Evolutionary conservation across 108 stramenopile species (phyloP).

Genomic region (Nitzschia palea): DNA sequence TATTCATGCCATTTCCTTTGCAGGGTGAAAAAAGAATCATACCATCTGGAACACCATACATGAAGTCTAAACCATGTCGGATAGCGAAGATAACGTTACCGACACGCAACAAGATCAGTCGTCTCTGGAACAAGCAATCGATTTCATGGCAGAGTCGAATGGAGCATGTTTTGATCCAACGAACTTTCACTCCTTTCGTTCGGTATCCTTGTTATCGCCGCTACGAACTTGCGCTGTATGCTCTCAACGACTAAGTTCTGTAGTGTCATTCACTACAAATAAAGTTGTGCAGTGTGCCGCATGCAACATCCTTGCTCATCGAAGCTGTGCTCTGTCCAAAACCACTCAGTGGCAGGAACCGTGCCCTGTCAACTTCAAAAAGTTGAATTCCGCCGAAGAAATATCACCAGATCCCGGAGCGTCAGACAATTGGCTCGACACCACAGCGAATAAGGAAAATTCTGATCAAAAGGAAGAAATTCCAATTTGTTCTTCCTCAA

Average conservation of each 20-base stretch:
- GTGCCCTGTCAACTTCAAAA: slow-evolving; percentile 31
- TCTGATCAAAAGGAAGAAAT: no score
- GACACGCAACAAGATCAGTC: not conserved
- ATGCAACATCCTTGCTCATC: slow-evolving; percentile 73
- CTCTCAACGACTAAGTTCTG: slow-evolving; percentile 33
- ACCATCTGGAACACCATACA: no score
- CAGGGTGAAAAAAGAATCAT: no score
- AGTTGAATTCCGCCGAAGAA: not conserved
- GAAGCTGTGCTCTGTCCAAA: slow-evolving; percentile 59
- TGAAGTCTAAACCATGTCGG: no score
- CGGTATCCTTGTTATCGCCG: slow-evolving; percentile 47
- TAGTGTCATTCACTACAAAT: slow-evolving; percentile 1
- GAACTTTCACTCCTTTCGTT: slow-evolving; percentile 71
- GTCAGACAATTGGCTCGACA: not conserved
- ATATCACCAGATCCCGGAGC: not conserved
- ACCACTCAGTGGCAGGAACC: slow-evolving; percentile 23
- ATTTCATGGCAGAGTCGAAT: slow-evolving; percentile 12
- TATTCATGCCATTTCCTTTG: no score
- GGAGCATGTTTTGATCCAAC: slow-evolving; percentile 42
- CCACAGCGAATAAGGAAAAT: no score
- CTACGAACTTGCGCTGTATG: slow-evolving; percentile 62
- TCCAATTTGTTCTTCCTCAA: no score
- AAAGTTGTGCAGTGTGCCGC: slow-evolving; percentile 63
- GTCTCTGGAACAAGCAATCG: slow-evolving; percentile 13
- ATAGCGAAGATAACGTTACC: not conserved